Evolutionary conservation across 2,329 filamentous ascomycete species (phyloP).

Genomic region (Aspergillus hiratsukae): DNA sequence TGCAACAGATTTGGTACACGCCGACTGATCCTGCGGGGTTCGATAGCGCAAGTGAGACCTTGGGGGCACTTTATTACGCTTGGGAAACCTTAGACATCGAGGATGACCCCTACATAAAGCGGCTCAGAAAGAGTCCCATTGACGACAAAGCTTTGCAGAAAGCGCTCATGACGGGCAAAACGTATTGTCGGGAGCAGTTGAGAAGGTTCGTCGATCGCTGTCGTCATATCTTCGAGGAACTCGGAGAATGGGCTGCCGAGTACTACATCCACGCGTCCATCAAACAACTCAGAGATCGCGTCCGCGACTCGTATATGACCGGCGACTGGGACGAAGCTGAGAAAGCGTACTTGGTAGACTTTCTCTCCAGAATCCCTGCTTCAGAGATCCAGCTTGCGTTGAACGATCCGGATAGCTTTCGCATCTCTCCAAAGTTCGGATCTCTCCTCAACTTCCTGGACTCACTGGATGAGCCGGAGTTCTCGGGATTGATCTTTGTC

Average conservation of each 20-base stretch:
- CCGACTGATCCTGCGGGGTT: constrained; percentile 1
- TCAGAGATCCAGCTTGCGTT: constrained; percentile 14
- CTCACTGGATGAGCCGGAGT: constrained; percentile 44
- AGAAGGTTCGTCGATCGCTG: constrained; percentile 51
- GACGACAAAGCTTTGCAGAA: constrained; percentile 26
- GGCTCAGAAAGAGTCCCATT: constrained; percentile 41
- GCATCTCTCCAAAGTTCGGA: constrained; percentile 55
- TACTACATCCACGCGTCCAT: constrained; percentile 57
- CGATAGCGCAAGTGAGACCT: constrained; percentile 18
- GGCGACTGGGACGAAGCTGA: constrained; percentile 51
- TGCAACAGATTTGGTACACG: constrained; percentile 21
- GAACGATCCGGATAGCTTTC: constrained; percentile 2
- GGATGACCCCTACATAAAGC: constrained; percentile 57
- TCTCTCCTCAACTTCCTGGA: constrained; percentile 53
- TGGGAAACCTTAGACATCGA: constrained; percentile 50
- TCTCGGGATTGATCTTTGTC: constrained; percentile 62
- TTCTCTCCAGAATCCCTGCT: constrained; percentile 25
- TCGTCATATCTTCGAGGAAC: constrained; percentile 49
- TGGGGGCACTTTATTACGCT: constrained; percentile 44
- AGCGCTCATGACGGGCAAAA: constrained; percentile 28
- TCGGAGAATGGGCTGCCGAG: constrained; percentile 67
- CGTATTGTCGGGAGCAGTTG: constrained; percentile 51
- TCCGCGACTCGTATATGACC: constrained; percentile 27
- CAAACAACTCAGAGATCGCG: constrained; percentile 24
- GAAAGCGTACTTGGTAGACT: constrained; percentile 47